Conservation (phyloP, 1,284 basidiomycete genomes). For the Cerioporus squamosus region DNA sequence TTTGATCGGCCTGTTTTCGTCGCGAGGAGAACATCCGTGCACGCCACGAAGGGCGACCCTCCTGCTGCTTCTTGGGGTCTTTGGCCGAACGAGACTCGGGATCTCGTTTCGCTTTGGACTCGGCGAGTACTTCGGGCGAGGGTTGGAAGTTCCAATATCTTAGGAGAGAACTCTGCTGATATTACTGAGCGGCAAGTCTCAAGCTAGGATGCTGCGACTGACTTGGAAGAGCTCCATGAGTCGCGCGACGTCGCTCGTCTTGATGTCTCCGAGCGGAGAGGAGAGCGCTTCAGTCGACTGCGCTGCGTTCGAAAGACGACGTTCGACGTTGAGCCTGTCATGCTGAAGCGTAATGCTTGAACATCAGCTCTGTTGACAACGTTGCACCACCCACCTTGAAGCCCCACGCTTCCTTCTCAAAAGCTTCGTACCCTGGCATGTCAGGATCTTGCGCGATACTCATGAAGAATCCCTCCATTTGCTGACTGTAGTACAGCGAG, state of each 20-base stretch:
- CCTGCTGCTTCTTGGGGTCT: conserved; percentile 13
- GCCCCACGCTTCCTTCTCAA: conserved; percentile 73
- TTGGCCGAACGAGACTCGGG: conserved; percentile 10
- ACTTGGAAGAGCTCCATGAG: conserved; percentile 85
- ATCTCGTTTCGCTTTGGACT: conserved; percentile 14
- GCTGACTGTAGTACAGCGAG: conserved; percentile 46
- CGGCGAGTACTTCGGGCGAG: conserved; percentile 10
- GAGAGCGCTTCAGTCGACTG: conserved; percentile 35
- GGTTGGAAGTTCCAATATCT: conserved; percentile 75
- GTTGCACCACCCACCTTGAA: conserved; percentile 62
- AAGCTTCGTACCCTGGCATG: conserved; percentile 71
- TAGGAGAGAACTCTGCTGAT: conserved; percentile 62
- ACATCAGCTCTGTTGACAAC: background rate
- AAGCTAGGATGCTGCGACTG: conserved; percentile 4
- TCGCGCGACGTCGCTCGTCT: conserved; percentile 80
- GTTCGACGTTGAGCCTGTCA: conserved; percentile 73
- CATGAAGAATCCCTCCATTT: conserved; percentile 82
- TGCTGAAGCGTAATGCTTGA: conserved; percentile 46
- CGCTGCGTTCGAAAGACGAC: conserved; percentile 50
- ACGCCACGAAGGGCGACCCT: conserved; percentile 24
- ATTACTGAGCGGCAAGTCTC: background rate
- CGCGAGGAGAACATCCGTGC: conserved; percentile 28
- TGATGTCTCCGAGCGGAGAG: conserved; percentile 47
- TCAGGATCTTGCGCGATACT: conserved; percentile 47
- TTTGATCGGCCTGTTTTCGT: conserved; percentile 16